Evolutionary conservation across 2,329 filamentous ascomycete species (phyloP).

Genomic region (Kalaharituber pfeilii): DNA sequence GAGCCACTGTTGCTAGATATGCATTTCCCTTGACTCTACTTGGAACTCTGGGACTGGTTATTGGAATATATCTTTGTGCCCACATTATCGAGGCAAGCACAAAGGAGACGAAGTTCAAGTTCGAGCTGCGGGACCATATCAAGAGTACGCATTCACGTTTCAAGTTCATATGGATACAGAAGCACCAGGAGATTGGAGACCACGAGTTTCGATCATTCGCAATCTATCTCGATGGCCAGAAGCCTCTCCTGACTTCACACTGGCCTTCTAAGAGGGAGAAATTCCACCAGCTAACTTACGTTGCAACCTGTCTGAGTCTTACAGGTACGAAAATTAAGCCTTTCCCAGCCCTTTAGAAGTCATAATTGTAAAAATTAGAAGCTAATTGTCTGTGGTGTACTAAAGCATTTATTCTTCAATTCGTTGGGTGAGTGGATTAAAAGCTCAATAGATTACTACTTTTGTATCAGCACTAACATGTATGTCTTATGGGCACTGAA

Average conservation of each 20-base stretch:
- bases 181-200: neutral
- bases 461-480: too few species aligned
- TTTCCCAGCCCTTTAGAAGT: too few species aligned
- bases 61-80: slow-evolving; percentile 24
- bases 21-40: slow-evolving; percentile 20
- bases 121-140: too few species aligned
- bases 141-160: too few species aligned
- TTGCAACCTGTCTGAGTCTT: neutral
- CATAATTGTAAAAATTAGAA: too few species aligned
- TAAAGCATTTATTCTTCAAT: neutral
- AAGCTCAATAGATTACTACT: too few species aligned
- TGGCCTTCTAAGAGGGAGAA: too few species aligned
- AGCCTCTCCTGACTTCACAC: neutral
- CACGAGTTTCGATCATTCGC: neutral
- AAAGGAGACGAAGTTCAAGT: slow-evolving; percentile 11
- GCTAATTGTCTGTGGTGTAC: too few species aligned
- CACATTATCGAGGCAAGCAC: slow-evolving; percentile 25
- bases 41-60: slow-evolving; percentile 22
- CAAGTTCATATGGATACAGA: slow-evolving; percentile 18
- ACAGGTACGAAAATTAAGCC: neutral
- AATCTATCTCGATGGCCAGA: neutral
- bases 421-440: neutral
- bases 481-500: too few species aligned
- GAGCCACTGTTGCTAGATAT: slow-evolving; percentile 11
- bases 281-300: too few species aligned